phyloP scores from a whole-genome alignment of 2,329 filamentous ascomycete species.

The Ceratocystis smalleyi region DNA sequence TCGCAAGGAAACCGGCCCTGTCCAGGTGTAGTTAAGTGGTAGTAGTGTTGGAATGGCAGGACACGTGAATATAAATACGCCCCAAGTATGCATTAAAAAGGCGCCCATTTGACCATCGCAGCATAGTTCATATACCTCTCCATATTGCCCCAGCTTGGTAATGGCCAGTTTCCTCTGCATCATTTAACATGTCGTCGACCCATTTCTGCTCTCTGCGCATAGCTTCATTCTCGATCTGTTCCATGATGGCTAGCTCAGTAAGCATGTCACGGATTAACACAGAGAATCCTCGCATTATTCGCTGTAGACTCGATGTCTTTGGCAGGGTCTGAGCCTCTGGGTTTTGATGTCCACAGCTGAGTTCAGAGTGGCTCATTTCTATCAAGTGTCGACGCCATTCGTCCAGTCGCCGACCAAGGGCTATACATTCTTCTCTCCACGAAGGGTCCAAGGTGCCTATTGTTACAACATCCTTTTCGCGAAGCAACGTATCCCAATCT shows the following conservation, averaged over 20 bases:
- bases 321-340: not conserved
- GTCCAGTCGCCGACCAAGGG: conserved; percentile 39
- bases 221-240: conserved; percentile 43
- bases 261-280: conserved; percentile 43
- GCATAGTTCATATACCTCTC: conserved; percentile 25
- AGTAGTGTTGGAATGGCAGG: too few relatives aligned
- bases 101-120: not conserved
- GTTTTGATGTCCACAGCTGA: conserved; percentile 16
- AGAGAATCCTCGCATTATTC: conserved; percentile 34
- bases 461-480: conserved; percentile 30
- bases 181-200: conserved; percentile 39
- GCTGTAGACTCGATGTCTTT: conserved; percentile 28
- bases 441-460: conserved; percentile 38
- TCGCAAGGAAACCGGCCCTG: too few relatives aligned
- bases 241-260: conserved; percentile 47
- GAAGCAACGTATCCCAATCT: conserved; percentile 25
- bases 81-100: not conserved
- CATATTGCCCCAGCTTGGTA: conserved; percentile 33
- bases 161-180: conserved; percentile 24
- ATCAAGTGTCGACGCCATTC: conserved; percentile 35
- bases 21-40: too few relatives aligned
- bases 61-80: not conserved
- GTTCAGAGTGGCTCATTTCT: conserved; percentile 27
- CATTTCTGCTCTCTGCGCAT: conserved; percentile 41
- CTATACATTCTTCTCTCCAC: conserved; percentile 45